These are phyloP conservation scores for Solanum sitiens DNA, from an alignment of 257 asterid genomes.

Conservation along the genomic window DNA sequence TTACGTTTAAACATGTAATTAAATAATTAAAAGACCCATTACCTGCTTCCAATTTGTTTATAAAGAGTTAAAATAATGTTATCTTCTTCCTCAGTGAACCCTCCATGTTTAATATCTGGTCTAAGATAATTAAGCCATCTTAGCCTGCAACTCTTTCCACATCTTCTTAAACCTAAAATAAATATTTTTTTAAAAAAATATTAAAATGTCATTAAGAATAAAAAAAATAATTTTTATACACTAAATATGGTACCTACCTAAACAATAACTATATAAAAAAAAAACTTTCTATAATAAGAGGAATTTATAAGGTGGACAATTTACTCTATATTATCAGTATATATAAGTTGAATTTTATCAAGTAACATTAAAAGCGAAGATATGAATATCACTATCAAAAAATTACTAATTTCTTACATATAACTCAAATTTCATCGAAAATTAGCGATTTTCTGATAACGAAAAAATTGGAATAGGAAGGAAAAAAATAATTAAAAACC, in stretches of 20 bases:
- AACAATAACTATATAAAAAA: background rate
- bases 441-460: background rate
- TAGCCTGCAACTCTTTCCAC: constrained; percentile 70
- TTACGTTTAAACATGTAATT: background rate
- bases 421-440: background rate
- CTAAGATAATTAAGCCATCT: constrained; percentile 76
- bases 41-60: constrained; percentile 59
- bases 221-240: background rate
- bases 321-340: background rate
- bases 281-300: no score
- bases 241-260: background rate
- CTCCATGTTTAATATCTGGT: constrained; percentile 64
- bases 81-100: constrained; percentile 58
- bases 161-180: constrained; percentile 46
- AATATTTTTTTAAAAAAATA: background rate
- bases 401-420: background rate
- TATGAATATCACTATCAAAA: background rate
- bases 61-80: constrained; percentile 33
- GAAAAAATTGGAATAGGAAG: background rate
- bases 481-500: constrained; percentile 9
- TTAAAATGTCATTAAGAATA: background rate
- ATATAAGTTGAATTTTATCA: background rate
- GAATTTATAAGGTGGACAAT: no score
- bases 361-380: background rate
- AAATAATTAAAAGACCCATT: background rate